Evolutionary conservation across 148 eudicot species (phyloP).

Genomic region (Beta vulgaris): DNA sequence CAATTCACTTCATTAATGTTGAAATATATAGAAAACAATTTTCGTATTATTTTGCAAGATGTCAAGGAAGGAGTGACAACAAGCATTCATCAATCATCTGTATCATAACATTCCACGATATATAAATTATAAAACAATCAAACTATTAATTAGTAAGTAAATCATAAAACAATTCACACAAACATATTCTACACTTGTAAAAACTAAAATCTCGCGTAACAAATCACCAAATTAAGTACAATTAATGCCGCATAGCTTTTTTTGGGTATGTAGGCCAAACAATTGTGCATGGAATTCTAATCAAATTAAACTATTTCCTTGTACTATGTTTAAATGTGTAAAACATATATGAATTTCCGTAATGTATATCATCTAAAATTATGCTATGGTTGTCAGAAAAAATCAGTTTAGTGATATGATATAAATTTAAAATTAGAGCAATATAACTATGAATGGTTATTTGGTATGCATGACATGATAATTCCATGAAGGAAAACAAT

Average conservation of each 20-base stretch:
- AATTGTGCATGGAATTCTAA: too few species aligned
- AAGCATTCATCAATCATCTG: constrained; percentile 12
- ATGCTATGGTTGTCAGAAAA: too few species aligned
- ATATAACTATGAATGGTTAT: background rate
- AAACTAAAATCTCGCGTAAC: background rate
- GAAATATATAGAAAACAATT: background rate
- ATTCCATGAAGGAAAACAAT: background rate
- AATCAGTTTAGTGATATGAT: too few species aligned
- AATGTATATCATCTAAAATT: too few species aligned
- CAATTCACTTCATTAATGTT: constrained; percentile 29
- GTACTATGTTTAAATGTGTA: too few species aligned
- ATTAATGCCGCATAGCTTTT: background rate
- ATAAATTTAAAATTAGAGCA: background rate
- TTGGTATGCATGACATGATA: too few species aligned
- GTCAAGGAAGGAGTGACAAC: background rate
- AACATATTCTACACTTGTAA: background rate
- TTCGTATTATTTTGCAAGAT: background rate
- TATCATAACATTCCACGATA: background rate
- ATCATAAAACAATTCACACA: too few species aligned
- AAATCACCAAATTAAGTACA: background rate
- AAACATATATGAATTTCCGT: too few species aligned
- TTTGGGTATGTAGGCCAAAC: too few species aligned
- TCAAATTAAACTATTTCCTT: too few species aligned
- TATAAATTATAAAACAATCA: background rate
- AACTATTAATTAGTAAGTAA: too few species aligned